A percentile compares a stretch with the other conserved stretches of the same genome.
phyloP scores from a whole-genome alignment of 768 basidiomycete genomes.

The Lactarius evosmus region DNA sequence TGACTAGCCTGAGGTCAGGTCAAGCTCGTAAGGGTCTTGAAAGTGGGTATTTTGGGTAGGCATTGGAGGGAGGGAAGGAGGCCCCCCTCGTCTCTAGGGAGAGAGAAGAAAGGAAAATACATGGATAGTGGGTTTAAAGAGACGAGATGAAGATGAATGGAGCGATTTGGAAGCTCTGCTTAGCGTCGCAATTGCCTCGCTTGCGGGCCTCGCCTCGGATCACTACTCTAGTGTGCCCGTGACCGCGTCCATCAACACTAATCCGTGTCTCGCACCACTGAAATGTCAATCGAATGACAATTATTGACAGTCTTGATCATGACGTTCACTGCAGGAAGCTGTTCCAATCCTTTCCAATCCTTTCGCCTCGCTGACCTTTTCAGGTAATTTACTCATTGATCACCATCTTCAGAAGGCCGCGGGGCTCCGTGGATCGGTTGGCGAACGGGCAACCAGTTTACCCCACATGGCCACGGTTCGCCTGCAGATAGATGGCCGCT shows the following conservation, averaged over 20 bases:
- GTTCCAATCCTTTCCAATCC: too few relatives aligned
- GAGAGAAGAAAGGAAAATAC: neutral
- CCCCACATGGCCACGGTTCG: too few relatives aligned
- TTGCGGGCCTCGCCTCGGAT: neutral
- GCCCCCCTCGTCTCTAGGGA: neutral
- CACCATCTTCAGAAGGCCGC: too few relatives aligned
- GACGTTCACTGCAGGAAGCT: too few relatives aligned
- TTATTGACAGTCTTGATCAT: too few relatives aligned
- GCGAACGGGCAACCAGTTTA: too few relatives aligned
- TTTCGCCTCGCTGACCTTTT: too few relatives aligned
- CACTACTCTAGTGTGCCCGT: neutral
- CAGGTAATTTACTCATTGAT: too few relatives aligned
- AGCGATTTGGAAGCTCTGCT: neutral
- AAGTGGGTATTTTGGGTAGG: neutral
- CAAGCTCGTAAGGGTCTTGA: neutral
- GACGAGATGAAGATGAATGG: neutral
- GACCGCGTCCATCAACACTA: neutral
- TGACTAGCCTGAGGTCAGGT: neutral
- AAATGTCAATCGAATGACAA: too few relatives aligned
- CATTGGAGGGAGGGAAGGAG: neutral
- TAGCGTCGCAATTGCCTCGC: neutral
- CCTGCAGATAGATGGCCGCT: too few relatives aligned
- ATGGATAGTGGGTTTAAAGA: neutral
- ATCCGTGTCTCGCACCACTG: too few relatives aligned
- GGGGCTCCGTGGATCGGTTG: too few relatives aligned